These are phyloP conservation scores for Lentinula raphanica DNA, from an alignment of 768 basidiomycete species.

Conservation along the genomic window DNA sequence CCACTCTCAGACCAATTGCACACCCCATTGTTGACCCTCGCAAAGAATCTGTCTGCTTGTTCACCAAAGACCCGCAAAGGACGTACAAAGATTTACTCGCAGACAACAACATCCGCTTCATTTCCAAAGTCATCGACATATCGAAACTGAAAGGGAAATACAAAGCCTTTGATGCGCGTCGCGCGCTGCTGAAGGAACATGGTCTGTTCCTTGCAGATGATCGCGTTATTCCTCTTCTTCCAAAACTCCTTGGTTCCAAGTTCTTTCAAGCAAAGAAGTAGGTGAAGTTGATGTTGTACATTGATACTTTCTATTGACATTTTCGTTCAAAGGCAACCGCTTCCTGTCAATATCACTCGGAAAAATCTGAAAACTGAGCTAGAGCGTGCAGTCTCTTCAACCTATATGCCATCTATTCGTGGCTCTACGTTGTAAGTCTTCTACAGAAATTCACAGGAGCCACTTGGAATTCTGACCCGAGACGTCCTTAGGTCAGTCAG, in stretches of 20 bases:
- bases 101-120: constrained; percentile 75
- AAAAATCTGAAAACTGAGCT: constrained; percentile 92
- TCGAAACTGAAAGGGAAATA: constrained; percentile 93
- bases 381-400: constrained; percentile 87
- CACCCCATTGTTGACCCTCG: constrained; percentile 84
- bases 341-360: constrained; percentile 83
- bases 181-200: constrained; percentile 82
- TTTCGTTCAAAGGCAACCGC: constrained; percentile 67
- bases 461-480: not conserved
- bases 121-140: constrained; percentile 86
- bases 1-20: constrained; percentile 52
- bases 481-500: constrained; percentile 66
- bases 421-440: constrained; percentile 85
- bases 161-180: constrained; percentile 75
- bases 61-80: constrained; percentile 94
- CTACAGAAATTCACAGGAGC: not conserved
- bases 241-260: constrained; percentile 78
- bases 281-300: constrained; percentile 19
- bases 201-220: constrained; percentile 94
- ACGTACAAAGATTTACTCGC: constrained; percentile 93
- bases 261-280: constrained; percentile 97
- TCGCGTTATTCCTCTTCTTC: constrained; percentile 79
- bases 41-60: constrained; percentile 75
- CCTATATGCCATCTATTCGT: constrained; percentile 92
- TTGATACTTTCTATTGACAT: constrained; percentile 1